Evolutionary conservation across 805 yeast species (phyloP).

Genomic region (Torulaspora microellipsoides): DNA sequence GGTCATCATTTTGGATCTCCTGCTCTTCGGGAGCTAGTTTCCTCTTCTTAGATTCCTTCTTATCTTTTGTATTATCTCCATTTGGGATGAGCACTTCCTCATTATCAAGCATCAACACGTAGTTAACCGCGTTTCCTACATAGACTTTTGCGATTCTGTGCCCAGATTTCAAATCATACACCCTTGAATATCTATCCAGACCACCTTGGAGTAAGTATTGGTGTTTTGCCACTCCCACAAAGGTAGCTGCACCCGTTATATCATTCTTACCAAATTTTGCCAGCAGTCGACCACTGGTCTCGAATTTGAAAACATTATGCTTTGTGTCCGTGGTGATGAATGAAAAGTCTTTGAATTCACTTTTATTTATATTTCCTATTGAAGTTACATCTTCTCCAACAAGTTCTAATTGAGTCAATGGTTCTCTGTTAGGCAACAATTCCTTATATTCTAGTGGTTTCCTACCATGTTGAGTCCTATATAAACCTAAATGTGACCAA

Average conservation of each 20-base stretch:
- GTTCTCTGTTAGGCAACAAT: slow-evolving; percentile 29
- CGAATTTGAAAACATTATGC: slow-evolving; percentile 54
- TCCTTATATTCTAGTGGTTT: slow-evolving; percentile 51
- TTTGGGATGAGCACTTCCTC: slow-evolving; percentile 21
- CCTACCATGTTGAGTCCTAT: slow-evolving; percentile 62
- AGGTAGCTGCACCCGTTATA: slow-evolving; percentile 52
- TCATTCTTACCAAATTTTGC: slow-evolving; percentile 77
- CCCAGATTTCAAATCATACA: slow-evolving; percentile 59
- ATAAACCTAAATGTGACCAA: slow-evolving; percentile 55
- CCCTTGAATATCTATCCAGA: slow-evolving; percentile 79
- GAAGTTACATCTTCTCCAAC: slow-evolving; percentile 13
- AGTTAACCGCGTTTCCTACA: slow-evolving; percentile 60
- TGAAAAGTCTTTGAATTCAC: slow-evolving; percentile 32
- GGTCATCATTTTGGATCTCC: slow-evolving; percentile 34
- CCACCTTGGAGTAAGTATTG: slow-evolving; percentile 71
- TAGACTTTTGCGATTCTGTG: slow-evolving; percentile 64
- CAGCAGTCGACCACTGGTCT: slow-evolving; percentile 48
- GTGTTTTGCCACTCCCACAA: slow-evolving; percentile 29
- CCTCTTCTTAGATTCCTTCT: slow-evolving; percentile 36
- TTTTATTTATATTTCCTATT: slow-evolving; percentile 20
- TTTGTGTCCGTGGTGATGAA: slow-evolving; percentile 72
- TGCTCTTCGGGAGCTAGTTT: slow-evolving; percentile 31
- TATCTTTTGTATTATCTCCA: slow-evolving; percentile 13
- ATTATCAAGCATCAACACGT: slow-evolving; percentile 29
- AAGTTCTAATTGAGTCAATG: slow-evolving; percentile 21